Percentiles rank a stretch among this genome's conserved stretches.
Conservation (phyloP, 164 flowering plant species). For the Nymphaea colorata region DNA sequence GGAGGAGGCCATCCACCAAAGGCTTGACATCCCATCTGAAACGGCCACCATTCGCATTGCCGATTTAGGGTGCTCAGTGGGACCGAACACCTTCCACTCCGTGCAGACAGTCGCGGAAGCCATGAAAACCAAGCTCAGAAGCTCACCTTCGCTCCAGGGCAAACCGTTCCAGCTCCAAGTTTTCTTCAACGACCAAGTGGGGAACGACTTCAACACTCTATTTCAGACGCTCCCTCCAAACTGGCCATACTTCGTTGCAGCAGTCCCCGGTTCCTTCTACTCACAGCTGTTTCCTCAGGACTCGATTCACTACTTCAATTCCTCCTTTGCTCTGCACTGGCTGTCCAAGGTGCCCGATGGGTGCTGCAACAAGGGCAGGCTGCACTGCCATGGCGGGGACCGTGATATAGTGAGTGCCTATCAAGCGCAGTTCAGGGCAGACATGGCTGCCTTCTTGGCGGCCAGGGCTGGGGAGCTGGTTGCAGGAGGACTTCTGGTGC, state of each 20-base stretch:
- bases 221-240: conserved; percentile 12
- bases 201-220: conserved; percentile 19
- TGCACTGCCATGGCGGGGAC: conserved; percentile 8
- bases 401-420: conserved; percentile 17
- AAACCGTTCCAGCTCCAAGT: conserved; percentile 9
- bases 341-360: conserved; percentile 13
- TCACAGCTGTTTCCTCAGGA: conserved; percentile 11
- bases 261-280: conserved; percentile 16
- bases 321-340: conserved; percentile 15
- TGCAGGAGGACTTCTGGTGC: conserved; percentile 10
- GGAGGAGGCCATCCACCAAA: conserved; percentile 8
- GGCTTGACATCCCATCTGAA: conserved; percentile 12
- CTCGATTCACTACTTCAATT: conserved; percentile 13
- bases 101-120: conserved; percentile 19
- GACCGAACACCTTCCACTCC: conserved; percentile 25
- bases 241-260: conserved; percentile 7
- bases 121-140: background rate
- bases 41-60: conserved; percentile 13
- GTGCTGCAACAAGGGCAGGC: conserved; percentile 17
- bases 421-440: conserved; percentile 11
- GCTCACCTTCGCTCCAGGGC: background rate
- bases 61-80: conserved; percentile 28
- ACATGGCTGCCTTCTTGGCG: conserved; percentile 8
- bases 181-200: conserved; percentile 9
- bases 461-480: conserved; percentile 14